These are phyloP conservation scores for Haplosporangium sp. DNA, from an alignment of 371 early-diverging fungal species.

Conservation along the genomic window DNA sequence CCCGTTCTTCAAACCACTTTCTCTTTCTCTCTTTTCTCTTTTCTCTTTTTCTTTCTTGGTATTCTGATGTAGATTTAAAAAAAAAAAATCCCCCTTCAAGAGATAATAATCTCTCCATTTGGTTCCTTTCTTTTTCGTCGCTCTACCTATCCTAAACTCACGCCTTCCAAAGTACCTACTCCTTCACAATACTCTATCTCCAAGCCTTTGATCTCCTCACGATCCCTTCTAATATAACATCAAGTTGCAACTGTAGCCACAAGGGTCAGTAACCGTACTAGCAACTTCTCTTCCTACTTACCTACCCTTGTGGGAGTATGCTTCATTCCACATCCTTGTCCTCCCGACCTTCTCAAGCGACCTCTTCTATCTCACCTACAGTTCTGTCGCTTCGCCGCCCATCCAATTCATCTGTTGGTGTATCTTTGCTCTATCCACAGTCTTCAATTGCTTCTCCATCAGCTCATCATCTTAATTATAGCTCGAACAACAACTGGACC, in stretches of 20 bases:
- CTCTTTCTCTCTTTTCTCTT: background rate
- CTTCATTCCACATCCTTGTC: slow-evolving; percentile 35
- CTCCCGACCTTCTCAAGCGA: slow-evolving; percentile 20
- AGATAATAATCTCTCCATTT: background rate
- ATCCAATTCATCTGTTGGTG: background rate
- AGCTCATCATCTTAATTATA: background rate
- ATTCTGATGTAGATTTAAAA: background rate
- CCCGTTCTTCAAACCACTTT: no score
- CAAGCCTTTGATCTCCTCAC: background rate
- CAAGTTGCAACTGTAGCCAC: background rate
- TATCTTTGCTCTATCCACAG: background rate
- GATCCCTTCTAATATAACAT: background rate
- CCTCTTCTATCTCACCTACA: slow-evolving; percentile 3
- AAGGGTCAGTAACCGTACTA: background rate
- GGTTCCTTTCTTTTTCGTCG: background rate
- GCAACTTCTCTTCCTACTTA: background rate
- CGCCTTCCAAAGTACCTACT: background rate
- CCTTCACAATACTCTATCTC: background rate
- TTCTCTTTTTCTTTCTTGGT: background rate
- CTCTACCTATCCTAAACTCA: background rate
- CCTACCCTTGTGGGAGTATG: slow-evolving; percentile 14
- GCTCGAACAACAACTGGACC: background rate
- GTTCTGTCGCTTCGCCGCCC: background rate
- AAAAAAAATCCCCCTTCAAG: background rate
- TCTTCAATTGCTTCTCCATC: background rate